These are phyloP conservation scores for Neurospora sp. DNA, from an alignment of 495 filamentous ascomycete genomes.

Conservation along the genomic window DNA sequence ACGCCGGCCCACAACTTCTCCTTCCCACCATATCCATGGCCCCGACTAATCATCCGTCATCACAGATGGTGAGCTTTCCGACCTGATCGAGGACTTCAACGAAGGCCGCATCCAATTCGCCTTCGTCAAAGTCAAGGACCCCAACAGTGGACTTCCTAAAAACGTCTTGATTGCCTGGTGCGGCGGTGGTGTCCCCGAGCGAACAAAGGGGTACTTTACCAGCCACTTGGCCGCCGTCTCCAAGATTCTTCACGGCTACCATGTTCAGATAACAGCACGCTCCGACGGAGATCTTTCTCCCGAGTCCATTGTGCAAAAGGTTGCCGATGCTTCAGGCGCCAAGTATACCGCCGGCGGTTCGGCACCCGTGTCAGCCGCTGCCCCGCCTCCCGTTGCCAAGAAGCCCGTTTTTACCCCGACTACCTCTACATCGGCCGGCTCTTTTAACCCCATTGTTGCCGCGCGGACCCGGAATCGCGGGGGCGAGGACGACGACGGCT, in stretches of 20 bases:
- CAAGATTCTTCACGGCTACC: conserved; percentile 90
- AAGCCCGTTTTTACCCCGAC: conserved; percentile 89
- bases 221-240: conserved; percentile 82
- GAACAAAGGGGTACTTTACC: conserved; percentile 96
- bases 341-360: conserved; percentile 69
- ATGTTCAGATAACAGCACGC: conserved; percentile 92
- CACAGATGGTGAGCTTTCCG: conserved; percentile 82
- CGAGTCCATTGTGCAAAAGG: conserved; percentile 80
- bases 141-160: conserved; percentile 85
- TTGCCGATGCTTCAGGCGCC: conserved; percentile 90
- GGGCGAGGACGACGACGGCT: conserved; percentile 61
- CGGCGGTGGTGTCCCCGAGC: conserved; percentile 94
- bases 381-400: conserved; percentile 58
- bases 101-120: conserved; percentile 96
- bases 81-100: conserved; percentile 94
- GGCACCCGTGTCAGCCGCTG: conserved; percentile 37
- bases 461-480: conserved; percentile 38
- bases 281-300: conserved; percentile 81
- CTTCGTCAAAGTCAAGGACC: conserved; percentile 91
- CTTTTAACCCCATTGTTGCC: conserved; percentile 53
- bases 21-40: background rate
- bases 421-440: conserved; percentile 50
- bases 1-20: conserved; percentile 1
- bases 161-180: conserved; percentile 94
- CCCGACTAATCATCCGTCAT: conserved; percentile 2